Evolutionary conservation across 2,329 filamentous ascomycete genomes (phyloP).

Genomic region (Zasmidium cellare): DNA sequence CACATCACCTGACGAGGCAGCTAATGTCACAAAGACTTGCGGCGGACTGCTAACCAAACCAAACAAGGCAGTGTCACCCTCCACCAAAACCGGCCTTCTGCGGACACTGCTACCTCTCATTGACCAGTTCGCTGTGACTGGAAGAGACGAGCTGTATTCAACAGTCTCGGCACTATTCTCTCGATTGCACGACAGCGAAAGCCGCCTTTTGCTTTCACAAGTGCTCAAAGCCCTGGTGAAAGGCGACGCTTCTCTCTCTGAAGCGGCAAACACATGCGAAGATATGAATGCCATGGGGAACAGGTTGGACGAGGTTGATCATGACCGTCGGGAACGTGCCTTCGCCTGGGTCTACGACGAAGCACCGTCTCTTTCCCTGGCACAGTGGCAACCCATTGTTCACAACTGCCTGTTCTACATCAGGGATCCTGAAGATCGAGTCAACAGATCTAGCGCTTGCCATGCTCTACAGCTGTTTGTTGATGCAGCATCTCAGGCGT

Average conservation of each 20-base stretch:
- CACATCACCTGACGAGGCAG: constrained; percentile 66
- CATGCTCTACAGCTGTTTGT: constrained; percentile 78
- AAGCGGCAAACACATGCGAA: constrained; percentile 69
- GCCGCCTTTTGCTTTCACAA: constrained; percentile 70
- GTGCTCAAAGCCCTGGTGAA: constrained; percentile 71
- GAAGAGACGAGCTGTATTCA: constrained; percentile 62
- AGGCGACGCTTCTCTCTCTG: constrained; percentile 59
- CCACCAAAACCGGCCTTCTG: constrained; percentile 78
- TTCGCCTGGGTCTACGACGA: constrained; percentile 71
- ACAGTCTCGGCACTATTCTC: constrained; percentile 81
- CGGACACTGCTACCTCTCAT: constrained; percentile 75
- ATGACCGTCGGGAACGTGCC: constrained; percentile 74
- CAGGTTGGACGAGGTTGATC: constrained; percentile 83
- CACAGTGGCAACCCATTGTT: constrained; percentile 83
- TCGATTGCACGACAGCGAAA: constrained; percentile 81
- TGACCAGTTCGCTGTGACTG: constrained; percentile 19
- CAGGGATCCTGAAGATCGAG: constrained; percentile 82
- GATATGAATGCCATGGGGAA: constrained; percentile 78
- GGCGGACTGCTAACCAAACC: constrained; percentile 82
- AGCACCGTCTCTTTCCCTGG: constrained; percentile 62
- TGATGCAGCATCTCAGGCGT: constrained; percentile 54
- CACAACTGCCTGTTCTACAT: constrained; percentile 90
- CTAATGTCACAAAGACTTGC: constrained; percentile 76
- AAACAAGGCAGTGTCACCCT: constrained; percentile 77
- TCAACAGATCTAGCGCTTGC: constrained; percentile 79